Evolutionary conservation across 2,329 filamentous ascomycete genomes (phyloP).

Genomic region (Colletotrichum lindemuthianum): DNA sequence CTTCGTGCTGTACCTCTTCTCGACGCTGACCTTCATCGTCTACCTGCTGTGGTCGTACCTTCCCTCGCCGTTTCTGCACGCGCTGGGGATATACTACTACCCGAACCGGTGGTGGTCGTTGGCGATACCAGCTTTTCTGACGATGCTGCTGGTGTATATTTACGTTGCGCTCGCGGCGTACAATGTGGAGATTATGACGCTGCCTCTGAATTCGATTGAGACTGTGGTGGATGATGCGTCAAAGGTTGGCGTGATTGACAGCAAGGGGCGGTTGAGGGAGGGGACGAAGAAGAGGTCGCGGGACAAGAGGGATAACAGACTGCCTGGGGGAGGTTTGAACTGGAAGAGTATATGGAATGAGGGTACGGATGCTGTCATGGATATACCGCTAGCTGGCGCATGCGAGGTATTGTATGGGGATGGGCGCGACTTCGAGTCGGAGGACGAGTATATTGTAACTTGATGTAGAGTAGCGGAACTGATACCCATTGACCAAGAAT

Average conservation of each 20-base stretch:
- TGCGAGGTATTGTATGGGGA: slow-evolving; percentile 93
- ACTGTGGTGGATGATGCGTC: slow-evolving; percentile 92
- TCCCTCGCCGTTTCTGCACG: slow-evolving; percentile 89
- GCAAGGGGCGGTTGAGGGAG: slow-evolving; percentile 64
- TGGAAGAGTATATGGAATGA: slow-evolving; percentile 90
- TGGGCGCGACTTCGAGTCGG: slow-evolving; percentile 45
- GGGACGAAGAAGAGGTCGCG: slow-evolving; percentile 46
- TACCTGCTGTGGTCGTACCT: slow-evolving; percentile 88
- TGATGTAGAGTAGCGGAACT: background rate
- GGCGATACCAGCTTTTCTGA: slow-evolving; percentile 88
- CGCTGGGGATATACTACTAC: slow-evolving; percentile 95
- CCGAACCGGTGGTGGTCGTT: slow-evolving; percentile 98
- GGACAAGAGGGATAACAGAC: slow-evolving; percentile 48
- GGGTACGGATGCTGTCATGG: slow-evolving; percentile 96
- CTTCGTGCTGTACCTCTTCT: slow-evolving; percentile 95
- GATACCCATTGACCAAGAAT: background rate
- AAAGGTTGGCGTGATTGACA: slow-evolving; percentile 84
- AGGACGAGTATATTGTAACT: slow-evolving; percentile 36
- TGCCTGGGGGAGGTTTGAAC: slow-evolving; percentile 58
- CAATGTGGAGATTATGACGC: slow-evolving; percentile 88
- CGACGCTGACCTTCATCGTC: slow-evolving; percentile 80
- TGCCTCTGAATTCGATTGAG: slow-evolving; percentile 82
- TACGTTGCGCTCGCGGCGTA: slow-evolving; percentile 92
- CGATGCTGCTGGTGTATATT: slow-evolving; percentile 89
- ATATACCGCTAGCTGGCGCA: slow-evolving; percentile 92